Evolutionary conservation across 2,329 filamentous ascomycete genomes (phyloP).

Genomic region (Lecanicillium sp.): DNA sequence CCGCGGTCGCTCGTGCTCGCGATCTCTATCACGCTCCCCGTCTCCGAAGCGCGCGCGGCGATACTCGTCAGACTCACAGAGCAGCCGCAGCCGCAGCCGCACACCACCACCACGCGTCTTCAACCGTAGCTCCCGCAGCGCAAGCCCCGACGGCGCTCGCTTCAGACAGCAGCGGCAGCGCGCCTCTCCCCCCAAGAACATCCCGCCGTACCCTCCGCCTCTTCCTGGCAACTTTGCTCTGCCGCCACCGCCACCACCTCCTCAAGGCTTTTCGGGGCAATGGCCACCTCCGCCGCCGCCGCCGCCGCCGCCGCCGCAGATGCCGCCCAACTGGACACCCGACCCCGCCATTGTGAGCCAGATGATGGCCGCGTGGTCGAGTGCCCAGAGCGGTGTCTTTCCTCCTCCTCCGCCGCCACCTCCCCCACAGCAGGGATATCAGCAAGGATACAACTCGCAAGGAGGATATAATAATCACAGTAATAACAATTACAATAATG

Average conservation of each 20-base stretch:
- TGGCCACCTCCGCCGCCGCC: constrained; percentile 37
- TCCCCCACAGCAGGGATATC: constrained; percentile 8
- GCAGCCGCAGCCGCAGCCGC: constrained; percentile 25
- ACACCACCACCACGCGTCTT: constrained; percentile 16
- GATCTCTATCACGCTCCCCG: constrained; percentile 21
- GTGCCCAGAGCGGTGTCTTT: not conserved
- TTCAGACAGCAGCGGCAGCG: constrained; percentile 17
- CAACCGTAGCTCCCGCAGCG: constrained; percentile 23
- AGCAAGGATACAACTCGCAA: not conserved
- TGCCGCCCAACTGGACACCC: constrained; percentile 17
- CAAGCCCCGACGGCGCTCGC: constrained; percentile 18
- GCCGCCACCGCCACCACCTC: constrained; percentile 29
- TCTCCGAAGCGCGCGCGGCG: constrained; percentile 26
- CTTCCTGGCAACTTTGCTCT: constrained; percentile 24
- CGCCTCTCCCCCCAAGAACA: no score
- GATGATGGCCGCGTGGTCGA: constrained; percentile 14
- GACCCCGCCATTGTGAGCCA: constrained; percentile 14
- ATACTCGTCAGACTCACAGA: constrained; percentile 21
- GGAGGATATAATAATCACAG: not conserved
- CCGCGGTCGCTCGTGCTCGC: constrained; percentile 27
- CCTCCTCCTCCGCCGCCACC: constrained; percentile 18
- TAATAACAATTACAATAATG: not conserved
- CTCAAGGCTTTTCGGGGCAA: constrained; percentile 33
- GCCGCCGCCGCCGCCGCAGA: constrained; percentile 22
- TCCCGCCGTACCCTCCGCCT: constrained; percentile 20